Base-by-base conservation (phyloP, 2,329 filamentous ascomycete species). In the Cladosporium sp. region DNA sequence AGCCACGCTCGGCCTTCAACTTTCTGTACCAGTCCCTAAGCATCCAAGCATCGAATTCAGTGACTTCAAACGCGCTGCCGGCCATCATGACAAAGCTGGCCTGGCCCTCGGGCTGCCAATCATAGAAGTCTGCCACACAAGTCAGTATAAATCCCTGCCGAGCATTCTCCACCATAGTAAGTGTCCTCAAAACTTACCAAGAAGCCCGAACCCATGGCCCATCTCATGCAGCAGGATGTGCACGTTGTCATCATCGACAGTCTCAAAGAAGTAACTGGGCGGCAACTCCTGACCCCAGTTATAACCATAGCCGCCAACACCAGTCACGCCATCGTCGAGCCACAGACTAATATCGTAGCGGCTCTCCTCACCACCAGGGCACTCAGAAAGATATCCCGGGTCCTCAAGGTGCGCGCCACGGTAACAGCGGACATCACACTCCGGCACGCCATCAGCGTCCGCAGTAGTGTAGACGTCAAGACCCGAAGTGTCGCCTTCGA, bases 21-120 rank as follows among this genome's bases (percentile, higher is more conserved):
- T 77, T 74, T 67, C 75, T 75, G 80, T 80, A 83, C 80, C 80
- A 83, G 70, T 83, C 80, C 1, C 80, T 72, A 44, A 79, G 69
- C 81, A 83, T 83, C 81, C 81, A 83, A 16, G 79, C 80, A 63
- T 83, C 81, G 59, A 83, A 83, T 53, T 83, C 80, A 2, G 81
- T 83, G 23, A 83, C 76, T 55, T 76, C 65, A 18, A 70, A 73
- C 0, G 81, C 73, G 52, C 77, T 78, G 2, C 81, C 81, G 52
- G 81, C 80, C 59, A 77, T 70, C 81, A 83, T 82, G 68, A 83
- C 76, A 72, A 83, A 83, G 70, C 74, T 80, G 10, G 71, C 70
- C 40, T 79, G 69, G 5, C 80, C 80, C 6, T 74, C 74, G 0
- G 81, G 80, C 33, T 76, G 80, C 80, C 80, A 83, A 70, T 82